phyloP scores from a whole-genome alignment of 129 eudicot genomes.

The Scalesia atractyloides region DNA sequence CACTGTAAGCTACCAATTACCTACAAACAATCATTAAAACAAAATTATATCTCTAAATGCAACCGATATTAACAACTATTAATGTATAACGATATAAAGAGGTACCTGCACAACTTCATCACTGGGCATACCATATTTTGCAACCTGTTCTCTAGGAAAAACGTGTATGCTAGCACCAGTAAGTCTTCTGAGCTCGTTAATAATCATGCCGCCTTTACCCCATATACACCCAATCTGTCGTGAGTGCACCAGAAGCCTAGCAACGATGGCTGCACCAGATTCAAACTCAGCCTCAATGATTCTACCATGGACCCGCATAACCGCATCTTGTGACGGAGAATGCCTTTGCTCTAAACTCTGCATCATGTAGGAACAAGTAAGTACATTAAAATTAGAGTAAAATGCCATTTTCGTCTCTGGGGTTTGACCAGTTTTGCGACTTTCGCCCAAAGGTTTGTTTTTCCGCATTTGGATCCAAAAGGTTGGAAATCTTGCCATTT shows the following conservation, averaged over 20 bases:
- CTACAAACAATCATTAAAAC: conserved; percentile 33
- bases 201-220: conserved; percentile 60
- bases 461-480: too few species aligned
- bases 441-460: too few species aligned
- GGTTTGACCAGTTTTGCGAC: too few species aligned
- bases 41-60: background rate
- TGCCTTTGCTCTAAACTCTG: conserved; percentile 57
- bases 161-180: conserved; percentile 65
- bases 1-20: conserved; percentile 52
- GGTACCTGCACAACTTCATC: conserved; percentile 71
- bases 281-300: conserved; percentile 58
- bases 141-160: conserved; percentile 52
- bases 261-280: conserved; percentile 58
- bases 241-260: conserved; percentile 65
- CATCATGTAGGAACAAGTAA: conserved; percentile 10
- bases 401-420: too few species aligned
- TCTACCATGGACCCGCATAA: conserved; percentile 59
- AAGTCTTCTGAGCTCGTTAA: conserved; percentile 56
- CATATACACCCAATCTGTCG: conserved; percentile 56
- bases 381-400: background rate
- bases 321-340: conserved; percentile 65
- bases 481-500: too few species aligned
- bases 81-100: conserved; percentile 8
- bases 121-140: conserved; percentile 44
- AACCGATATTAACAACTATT: background rate